Evolutionary conservation across 129 eudicot genomes (phyloP), one percentile per base, ranked within the genome.

Genomic region (Tagetes patula): DNA sequence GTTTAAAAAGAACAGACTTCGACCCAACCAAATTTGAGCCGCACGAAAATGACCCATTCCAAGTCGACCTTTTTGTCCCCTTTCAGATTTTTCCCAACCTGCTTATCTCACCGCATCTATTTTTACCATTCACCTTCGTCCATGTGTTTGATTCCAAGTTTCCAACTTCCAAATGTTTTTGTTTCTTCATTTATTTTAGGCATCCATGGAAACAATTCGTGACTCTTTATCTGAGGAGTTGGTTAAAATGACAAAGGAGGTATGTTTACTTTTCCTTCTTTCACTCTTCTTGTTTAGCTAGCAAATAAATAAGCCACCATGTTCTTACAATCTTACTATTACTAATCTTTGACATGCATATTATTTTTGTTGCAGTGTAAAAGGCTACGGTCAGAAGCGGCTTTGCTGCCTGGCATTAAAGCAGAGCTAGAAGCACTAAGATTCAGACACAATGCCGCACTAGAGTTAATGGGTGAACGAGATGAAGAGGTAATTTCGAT

Each of bases 391-490:
- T 81, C 83, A 67, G 98, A 93, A 83, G 96, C 89, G 64, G 82
- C 86, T 58, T 53, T 77, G 69, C 82, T 93, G 49, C 96, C 98
- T 75, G 82, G 91, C 45, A 68, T 90, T 49, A 87, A 87, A 70
- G 96, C 98, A 6, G 98, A 93, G 78, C 77, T 87, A 72, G 98
- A 93, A 65, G 91, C 98, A 75, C 72, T 93, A 74, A 84, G 96
- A 74, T 71, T 89, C 67, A 86, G 98, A 75, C 98, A 93, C 78
- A 73, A 96, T 41, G 90, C 98, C 31, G 96, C 98, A 33, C 82
- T 93, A 74, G 98, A 93, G 85, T 87, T 93, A 76, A 93, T 93
- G 98, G 98, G 98, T 9, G 98, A 93, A 85, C 96, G 93, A 37
- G 98, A 93, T 79, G 98, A 93, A 71, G 96, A 93, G 98, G 98